These are phyloP conservation scores for Escallonia rubra DNA, from an alignment of 129 eudicot species.

Conservation along the genomic window DNA sequence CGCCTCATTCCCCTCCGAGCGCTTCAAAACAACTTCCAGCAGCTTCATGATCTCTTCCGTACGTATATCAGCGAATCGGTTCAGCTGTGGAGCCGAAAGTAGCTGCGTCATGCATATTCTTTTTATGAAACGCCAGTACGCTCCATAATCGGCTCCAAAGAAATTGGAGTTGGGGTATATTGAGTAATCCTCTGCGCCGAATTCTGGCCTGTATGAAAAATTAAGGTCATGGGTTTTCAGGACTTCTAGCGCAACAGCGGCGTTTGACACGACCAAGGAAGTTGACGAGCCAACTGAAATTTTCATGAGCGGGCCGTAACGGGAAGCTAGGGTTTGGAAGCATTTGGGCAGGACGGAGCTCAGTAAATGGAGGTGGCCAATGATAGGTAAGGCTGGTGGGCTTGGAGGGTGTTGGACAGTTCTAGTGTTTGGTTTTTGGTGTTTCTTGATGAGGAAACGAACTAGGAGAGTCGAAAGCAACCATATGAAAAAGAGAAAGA, in stretches of 20 bases:
- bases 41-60: constrained; percentile 26
- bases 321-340: constrained; percentile 34
- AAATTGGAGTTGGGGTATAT: constrained; percentile 19
- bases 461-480: constrained; percentile 7
- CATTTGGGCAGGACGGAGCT: constrained; percentile 29
- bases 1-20: constrained; percentile 15
- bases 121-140: constrained; percentile 53
- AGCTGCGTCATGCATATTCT: constrained; percentile 47
- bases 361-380: constrained; percentile 52
- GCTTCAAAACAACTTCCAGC: constrained; percentile 14
- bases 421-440: neutral
- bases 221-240: constrained; percentile 36
- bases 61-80: constrained; percentile 26
- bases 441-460: neutral
- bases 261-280: constrained; percentile 31
- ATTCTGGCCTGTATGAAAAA: constrained; percentile 24
- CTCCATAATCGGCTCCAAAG: constrained; percentile 29
- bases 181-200: constrained; percentile 27
- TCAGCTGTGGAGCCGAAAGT: constrained; percentile 32
- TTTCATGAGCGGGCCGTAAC: constrained; percentile 33
- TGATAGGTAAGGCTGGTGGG: constrained; percentile 41
- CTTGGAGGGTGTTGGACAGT: constrained; percentile 21
- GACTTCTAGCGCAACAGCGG: constrained; percentile 34
- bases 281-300: constrained; percentile 23
- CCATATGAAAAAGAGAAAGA: neutral